Percentiles rank a stretch among this genome's conserved stretches.
Conservation (phyloP, 2,329 filamentous ascomycete species). For the Aureobasidium lini region DNA sequence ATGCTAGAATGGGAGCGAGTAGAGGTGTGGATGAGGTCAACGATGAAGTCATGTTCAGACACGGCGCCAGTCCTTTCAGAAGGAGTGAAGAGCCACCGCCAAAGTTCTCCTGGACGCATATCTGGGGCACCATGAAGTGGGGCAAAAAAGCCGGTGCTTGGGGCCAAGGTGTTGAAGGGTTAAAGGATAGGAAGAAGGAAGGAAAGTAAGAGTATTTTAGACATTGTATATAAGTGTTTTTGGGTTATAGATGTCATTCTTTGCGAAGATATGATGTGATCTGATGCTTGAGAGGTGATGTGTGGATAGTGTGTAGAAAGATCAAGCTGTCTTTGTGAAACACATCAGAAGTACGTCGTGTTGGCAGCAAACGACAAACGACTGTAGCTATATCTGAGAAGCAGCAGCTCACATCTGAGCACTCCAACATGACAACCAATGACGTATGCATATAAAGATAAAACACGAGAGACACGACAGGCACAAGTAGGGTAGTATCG, state of each 20-base stretch:
- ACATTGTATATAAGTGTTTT: not conserved
- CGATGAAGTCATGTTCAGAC: conserved; percentile 32
- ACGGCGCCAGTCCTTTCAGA: conserved; percentile 39
- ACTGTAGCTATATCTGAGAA: too few relatives aligned
- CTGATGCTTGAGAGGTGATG: too few relatives aligned
- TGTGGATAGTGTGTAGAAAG: too few relatives aligned
- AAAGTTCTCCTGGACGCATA: conserved; percentile 45
- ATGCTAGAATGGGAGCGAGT: conserved; percentile 16
- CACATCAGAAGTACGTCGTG: too few relatives aligned
- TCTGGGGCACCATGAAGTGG: conserved; percentile 48
- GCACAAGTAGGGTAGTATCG: too few relatives aligned
- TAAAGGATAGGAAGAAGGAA: conserved; percentile 33
- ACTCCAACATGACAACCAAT: too few relatives aligned
- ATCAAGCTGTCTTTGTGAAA: too few relatives aligned
- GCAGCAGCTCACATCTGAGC: too few relatives aligned
- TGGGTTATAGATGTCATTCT: not conserved
- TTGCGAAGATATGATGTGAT: too few relatives aligned
- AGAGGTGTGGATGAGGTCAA: conserved; percentile 22
- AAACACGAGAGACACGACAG: too few relatives aligned
- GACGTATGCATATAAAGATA: too few relatives aligned
- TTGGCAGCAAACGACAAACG: too few relatives aligned
- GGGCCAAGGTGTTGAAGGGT: conserved; percentile 43
- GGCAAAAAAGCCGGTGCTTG: conserved; percentile 46
- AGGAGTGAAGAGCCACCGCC: conserved; percentile 40
- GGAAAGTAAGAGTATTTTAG: conserved; percentile 21